Percentiles rank a stretch among this genome's conserved stretches.
These are phyloP conservation scores for Serendipita sp. DNA, from an alignment of 768 basidiomycete species.

Conservation along the genomic window DNA sequence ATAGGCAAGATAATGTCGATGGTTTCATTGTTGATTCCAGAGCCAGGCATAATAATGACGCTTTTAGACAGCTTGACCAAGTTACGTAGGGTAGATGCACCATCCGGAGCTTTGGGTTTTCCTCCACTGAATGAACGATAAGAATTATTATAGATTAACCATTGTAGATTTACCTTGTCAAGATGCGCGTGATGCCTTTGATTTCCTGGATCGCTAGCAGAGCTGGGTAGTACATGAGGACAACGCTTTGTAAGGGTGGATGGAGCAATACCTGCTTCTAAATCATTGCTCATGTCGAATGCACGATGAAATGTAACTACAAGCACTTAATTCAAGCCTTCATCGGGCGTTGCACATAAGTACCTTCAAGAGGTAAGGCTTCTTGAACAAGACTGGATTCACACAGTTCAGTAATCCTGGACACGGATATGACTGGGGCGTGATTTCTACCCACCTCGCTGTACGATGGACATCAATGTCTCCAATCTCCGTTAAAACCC, in stretches of 20 bases:
- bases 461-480: slow-evolving; percentile 22
- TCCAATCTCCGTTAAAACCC: slow-evolving; percentile 42
- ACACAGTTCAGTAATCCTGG: neutral
- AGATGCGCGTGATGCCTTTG: slow-evolving; percentile 51
- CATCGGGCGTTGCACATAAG: neutral
- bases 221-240: neutral
- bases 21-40: slow-evolving; percentile 50
- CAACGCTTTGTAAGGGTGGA: neutral
- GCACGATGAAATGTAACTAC: slow-evolving; percentile 67
- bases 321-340: neutral
- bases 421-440: neutral
- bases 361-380: slow-evolving; percentile 49
- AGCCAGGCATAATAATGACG: slow-evolving; percentile 47
- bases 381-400: slow-evolving; percentile 36
- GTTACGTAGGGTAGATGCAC: slow-evolving; percentile 18
- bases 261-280: slow-evolving; percentile 31
- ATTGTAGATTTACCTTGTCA: slow-evolving; percentile 46
- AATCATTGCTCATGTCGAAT: slow-evolving; percentile 52
- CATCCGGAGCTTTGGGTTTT: slow-evolving; percentile 24
- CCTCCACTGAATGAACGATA: slow-evolving; percentile 34
- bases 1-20: slow-evolving; percentile 31
- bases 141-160: neutral
- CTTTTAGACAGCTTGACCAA: neutral
- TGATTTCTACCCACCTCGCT: neutral
- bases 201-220: slow-evolving; percentile 22